These are phyloP conservation scores for Fusarium chaquense DNA, from an alignment of 2,329 filamentous ascomycete species.

Conservation along the genomic window DNA sequence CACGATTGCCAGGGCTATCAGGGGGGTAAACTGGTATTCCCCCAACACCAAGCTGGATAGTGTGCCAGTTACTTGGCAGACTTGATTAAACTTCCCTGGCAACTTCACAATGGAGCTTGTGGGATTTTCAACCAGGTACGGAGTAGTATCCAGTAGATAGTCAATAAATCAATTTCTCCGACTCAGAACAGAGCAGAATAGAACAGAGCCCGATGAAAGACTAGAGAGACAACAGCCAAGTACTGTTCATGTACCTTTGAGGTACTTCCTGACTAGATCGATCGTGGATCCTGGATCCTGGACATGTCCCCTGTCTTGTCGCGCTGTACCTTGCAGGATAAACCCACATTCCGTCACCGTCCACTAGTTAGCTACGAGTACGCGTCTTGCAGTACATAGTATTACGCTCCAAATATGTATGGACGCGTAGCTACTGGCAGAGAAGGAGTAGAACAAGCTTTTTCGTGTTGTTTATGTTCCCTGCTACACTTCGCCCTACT, in stretches of 20 bases:
- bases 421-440: constrained; percentile 13
- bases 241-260: constrained; percentile 12
- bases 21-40: constrained; percentile 33
- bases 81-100: constrained; percentile 14
- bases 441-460: constrained; percentile 18
- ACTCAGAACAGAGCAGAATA: not conserved
- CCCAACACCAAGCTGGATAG: constrained; percentile 32
- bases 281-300: constrained; percentile 39
- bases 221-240: not conserved
- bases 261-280: constrained; percentile 35
- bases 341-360: constrained; percentile 38
- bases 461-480: constrained; percentile 10
- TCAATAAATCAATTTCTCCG: constrained; percentile 7
- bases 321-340: constrained; percentile 38
- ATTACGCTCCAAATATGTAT: constrained; percentile 5
- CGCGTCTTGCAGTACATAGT: constrained; percentile 18
- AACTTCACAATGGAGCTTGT: constrained; percentile 7
- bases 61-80: constrained; percentile 27
- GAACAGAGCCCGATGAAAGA: not conserved
- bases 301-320: constrained; percentile 24
- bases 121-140: not conserved
- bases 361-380: constrained; percentile 14
- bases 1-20: constrained; percentile 31
- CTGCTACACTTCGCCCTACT: not conserved
- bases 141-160: not conserved